Conservation (phyloP, 2,329 filamentous ascomycete species). For the Furcasterigmium furcatum region DNA sequence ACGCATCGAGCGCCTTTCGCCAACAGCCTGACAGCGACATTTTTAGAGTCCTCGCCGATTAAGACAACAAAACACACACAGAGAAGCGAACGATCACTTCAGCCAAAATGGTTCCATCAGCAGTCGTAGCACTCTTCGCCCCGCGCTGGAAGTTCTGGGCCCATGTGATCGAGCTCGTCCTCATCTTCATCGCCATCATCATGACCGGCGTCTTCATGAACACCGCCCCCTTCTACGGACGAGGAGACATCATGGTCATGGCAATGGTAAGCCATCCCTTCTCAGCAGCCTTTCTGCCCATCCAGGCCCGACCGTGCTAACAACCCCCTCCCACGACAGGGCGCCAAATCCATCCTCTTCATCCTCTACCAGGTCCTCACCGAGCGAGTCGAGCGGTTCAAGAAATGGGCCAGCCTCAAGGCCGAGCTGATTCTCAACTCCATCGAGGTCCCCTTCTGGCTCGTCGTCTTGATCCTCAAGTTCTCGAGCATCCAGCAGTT, state of each 20-base stretch:
- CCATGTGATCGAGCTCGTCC: slow-evolving; percentile 4
- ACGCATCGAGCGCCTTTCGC: too few species aligned
- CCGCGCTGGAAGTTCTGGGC: slow-evolving; percentile 6
- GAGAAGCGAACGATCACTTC: too few species aligned
- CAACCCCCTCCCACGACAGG: slow-evolving; percentile 14
- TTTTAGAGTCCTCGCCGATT: too few species aligned
- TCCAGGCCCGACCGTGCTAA: neutral
- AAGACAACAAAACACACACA: too few species aligned
- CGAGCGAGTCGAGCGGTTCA: slow-evolving; percentile 25
- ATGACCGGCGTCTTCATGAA: slow-evolving; percentile 9
- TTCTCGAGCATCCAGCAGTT: slow-evolving; percentile 5
- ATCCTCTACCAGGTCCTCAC: slow-evolving; percentile 35
- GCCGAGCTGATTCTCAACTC: slow-evolving; percentile 35
- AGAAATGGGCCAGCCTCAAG: slow-evolving; percentile 33
- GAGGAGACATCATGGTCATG: slow-evolving; percentile 10
- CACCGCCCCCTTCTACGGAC: slow-evolving; percentile 3
- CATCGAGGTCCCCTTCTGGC: slow-evolving; percentile 39
- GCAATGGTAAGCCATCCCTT: slow-evolving; percentile 5
- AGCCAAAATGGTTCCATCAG: neutral
- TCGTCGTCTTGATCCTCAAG: slow-evolving; percentile 19
- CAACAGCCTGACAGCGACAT: too few species aligned
- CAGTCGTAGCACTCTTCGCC: slow-evolving; percentile 1
- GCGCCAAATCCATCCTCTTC: slow-evolving; percentile 33
- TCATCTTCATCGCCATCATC: slow-evolving; percentile 6
- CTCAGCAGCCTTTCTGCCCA: neutral